Evolutionary conservation across 2,329 filamentous ascomycete genomes (phyloP).

Genomic region (Paraconiothyrium brasiliense): DNA sequence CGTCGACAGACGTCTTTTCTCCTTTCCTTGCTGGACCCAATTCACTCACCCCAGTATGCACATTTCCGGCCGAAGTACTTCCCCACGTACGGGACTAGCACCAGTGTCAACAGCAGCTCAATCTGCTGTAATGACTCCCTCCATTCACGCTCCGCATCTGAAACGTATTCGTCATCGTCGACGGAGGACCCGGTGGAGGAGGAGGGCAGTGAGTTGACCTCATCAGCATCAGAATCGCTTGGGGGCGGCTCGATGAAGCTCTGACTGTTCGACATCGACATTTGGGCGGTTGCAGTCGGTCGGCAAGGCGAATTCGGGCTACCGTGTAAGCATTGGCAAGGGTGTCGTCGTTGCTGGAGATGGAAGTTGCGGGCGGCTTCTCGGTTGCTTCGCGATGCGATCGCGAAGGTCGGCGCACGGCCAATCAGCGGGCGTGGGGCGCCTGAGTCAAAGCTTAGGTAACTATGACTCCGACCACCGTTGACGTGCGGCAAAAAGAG

Average conservation of each 20-base stretch:
- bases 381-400: conserved; percentile 28
- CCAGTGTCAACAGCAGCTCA: conserved; percentile 92
- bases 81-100: conserved; percentile 89
- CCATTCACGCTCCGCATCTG: conserved; percentile 95
- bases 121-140: conserved; percentile 92
- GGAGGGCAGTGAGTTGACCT: conserved; percentile 61
- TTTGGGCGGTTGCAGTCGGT: conserved; percentile 25
- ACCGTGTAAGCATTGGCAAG: conserved; percentile 30
- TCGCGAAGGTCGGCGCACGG: conserved; percentile 19
- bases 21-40: not conserved
- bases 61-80: conserved; percentile 96
- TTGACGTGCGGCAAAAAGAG: conserved; percentile 22
- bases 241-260: conserved; percentile 48
- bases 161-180: conserved; percentile 68
- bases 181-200: conserved; percentile 61
- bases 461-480: conserved; percentile 15
- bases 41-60: conserved; percentile 88
- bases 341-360: conserved; percentile 17
- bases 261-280: conserved; percentile 49
- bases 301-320: conserved; percentile 22
- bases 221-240: conserved; percentile 50
- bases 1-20: not conserved
- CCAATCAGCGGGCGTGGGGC: conserved; percentile 41
- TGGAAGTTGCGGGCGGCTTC: conserved; percentile 21
- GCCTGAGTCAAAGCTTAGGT: conserved; percentile 25